Conservation (phyloP, 78 protist species). For the Neovahlkampfia damariscottae region DNA sequence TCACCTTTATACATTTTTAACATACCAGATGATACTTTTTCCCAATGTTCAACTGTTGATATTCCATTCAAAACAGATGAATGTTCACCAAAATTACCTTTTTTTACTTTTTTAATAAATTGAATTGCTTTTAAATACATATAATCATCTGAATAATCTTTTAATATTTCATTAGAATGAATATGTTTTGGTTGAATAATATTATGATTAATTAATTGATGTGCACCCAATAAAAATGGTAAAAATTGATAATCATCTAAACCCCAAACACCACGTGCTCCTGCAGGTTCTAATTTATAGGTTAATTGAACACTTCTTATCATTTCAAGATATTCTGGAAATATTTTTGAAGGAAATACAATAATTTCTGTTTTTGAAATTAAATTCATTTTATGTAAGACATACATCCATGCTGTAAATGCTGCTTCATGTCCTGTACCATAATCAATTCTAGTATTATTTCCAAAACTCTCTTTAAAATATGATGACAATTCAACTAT, state of each 20-base stretch:
- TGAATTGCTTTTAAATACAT: constrained; percentile 16
- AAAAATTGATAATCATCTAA: constrained; percentile 92
- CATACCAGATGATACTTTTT: constrained; percentile 33
- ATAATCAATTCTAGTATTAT: constrained; percentile 83
- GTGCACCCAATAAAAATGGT: constrained; percentile 81
- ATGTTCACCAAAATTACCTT: constrained; percentile 27
- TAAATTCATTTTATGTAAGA: not conserved
- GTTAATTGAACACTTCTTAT: constrained; percentile 48
- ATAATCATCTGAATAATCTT: not conserved
- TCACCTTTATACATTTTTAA: constrained; percentile 70
- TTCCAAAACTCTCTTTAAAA: constrained; percentile 64
- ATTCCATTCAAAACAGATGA: constrained; percentile 29
- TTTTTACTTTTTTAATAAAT: constrained; percentile 14
- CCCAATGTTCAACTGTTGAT: constrained; percentile 13
- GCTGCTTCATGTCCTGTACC: constrained; percentile 95
- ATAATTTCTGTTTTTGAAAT: not conserved
- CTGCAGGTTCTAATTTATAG: constrained; percentile 92
- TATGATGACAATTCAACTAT: constrained; percentile 64
- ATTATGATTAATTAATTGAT: constrained; percentile 57
- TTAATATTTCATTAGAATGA: not conserved
- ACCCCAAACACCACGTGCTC: constrained; percentile 95
- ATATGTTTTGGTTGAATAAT: not conserved
- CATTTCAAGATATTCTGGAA: constrained; percentile 48
- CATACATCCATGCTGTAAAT: constrained; percentile 35
- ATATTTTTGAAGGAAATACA: not conserved